Evolutionary conservation across 1,139 yeast species (phyloP).

Genomic region (Yamadazyma triangularis): DNA sequence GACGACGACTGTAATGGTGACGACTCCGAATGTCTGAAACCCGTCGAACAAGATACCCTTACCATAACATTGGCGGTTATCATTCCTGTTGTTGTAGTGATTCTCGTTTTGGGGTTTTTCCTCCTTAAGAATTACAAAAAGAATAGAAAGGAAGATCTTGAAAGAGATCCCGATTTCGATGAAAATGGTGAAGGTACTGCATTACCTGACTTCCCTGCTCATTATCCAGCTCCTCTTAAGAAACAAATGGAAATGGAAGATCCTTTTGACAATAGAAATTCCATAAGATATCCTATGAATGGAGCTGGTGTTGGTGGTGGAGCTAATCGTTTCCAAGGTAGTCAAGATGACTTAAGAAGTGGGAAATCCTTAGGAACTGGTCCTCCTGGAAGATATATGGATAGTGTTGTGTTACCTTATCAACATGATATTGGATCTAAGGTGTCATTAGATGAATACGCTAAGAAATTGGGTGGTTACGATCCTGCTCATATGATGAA

Average conservation of each 20-base stretch:
- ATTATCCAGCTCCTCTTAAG: constrained; percentile 5
- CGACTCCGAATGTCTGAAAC: constrained; percentile 23
- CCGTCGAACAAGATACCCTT: constrained; percentile 36
- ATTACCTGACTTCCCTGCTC: constrained; percentile 58
- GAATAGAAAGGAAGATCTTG: constrained; percentile 55
- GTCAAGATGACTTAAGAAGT: not conserved
- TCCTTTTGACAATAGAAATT: constrained; percentile 41
- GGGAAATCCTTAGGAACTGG: not conserved
- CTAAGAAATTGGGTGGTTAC: constrained; percentile 42
- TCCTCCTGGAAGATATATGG: constrained; percentile 20
- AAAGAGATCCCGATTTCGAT: constrained; percentile 74
- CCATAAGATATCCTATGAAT: constrained; percentile 22
- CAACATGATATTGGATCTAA: constrained; percentile 54
- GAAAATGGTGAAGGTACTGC: constrained; percentile 67
- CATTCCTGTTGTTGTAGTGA: constrained; percentile 55
- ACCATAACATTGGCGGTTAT: constrained; percentile 63
- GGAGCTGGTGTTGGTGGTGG: no score
- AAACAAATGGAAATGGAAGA: constrained; percentile 25
- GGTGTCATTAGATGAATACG: constrained; percentile 52
- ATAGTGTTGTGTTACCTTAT: constrained; percentile 52
- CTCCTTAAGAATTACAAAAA: constrained; percentile 53
- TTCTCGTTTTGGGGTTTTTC: constrained; percentile 45
- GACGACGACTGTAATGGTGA: constrained; percentile 9
- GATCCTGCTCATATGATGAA: constrained; percentile 26
- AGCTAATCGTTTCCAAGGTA: no score